Percentiles rank a stretch among this genome's conserved stretches.
Conservation (phyloP, 768 basidiomycete species). For the Chlorophyllum brunneum region DNA sequence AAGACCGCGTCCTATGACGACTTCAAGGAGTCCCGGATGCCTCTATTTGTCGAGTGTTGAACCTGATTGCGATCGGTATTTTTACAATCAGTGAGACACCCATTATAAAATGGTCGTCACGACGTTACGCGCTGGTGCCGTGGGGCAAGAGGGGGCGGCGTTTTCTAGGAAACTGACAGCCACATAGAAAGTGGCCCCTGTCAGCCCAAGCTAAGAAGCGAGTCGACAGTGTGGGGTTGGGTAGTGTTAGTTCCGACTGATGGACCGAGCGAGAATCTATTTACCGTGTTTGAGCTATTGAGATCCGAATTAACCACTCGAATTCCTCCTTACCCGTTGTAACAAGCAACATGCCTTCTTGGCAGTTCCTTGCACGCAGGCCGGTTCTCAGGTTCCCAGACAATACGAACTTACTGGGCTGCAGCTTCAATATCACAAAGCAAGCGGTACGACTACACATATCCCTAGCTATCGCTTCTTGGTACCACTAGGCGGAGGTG, state of each 20-base stretch:
- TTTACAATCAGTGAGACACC: no score
- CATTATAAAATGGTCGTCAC: background rate
- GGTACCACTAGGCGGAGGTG: slow-evolving; percentile 74
- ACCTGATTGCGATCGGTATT: background rate
- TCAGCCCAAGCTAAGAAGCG: background rate
- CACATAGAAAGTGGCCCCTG: no score
- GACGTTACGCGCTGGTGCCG: background rate
- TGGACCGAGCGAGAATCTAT: background rate
- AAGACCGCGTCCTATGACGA: no score
- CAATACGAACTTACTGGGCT: no score
- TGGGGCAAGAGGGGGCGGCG: background rate
- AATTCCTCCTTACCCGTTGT: background rate
- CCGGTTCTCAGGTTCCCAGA: no score
- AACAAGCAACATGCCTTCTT: no score
- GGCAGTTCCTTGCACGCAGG: no score
- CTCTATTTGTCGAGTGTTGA: background rate
- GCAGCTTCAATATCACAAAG: no score
- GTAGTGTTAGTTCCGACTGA: background rate
- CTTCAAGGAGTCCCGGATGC: no score
- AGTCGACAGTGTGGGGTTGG: background rate
- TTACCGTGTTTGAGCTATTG: background rate
- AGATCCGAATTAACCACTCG: no score
- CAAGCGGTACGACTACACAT: no score
- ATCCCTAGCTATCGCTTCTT: slow-evolving; percentile 43
- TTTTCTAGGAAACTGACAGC: background rate